A percentile compares a stretch with the other conserved stretches of the same genome.
These are phyloP conservation scores for Malassezia yamatoensis DNA, from an alignment of 1,284 basidiomycete genomes.

Conservation along the genomic window DNA sequence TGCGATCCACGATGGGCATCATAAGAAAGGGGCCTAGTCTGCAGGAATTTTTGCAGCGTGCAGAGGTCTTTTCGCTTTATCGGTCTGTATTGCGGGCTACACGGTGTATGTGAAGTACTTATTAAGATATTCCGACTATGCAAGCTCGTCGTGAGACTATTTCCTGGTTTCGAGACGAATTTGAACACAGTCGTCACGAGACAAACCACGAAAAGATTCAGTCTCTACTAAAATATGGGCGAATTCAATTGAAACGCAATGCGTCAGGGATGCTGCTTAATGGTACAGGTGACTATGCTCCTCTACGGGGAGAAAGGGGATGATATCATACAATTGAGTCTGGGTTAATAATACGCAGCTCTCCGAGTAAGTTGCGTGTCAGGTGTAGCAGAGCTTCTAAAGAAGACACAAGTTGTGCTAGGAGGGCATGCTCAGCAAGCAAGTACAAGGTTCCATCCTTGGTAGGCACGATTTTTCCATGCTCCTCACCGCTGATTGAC, in stretches of 20 bases:
- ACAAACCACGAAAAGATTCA: conserved; percentile 5
- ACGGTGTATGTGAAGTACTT: conserved; percentile 1
- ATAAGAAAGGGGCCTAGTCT: background rate
- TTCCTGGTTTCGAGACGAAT: conserved; percentile 13
- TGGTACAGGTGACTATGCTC: background rate
- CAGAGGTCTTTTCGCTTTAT: conserved; percentile 8
- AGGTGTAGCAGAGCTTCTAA: conserved; percentile 28
- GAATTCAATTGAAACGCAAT: conserved; percentile 4
- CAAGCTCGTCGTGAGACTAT: conserved; percentile 13
- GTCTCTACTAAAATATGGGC: conserved; percentile 7
- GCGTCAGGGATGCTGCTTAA: background rate
- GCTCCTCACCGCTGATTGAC: background rate
- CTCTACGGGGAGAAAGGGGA: conserved; percentile 1
- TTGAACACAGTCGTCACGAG: conserved; percentile 8
- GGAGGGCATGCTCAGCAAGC: conserved; percentile 37
- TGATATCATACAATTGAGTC: background rate
- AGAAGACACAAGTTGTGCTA: conserved; percentile 26
- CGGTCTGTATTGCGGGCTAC: conserved; percentile 7
- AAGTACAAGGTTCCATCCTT: conserved; percentile 28
- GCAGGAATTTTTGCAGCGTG: conserved; percentile 9
- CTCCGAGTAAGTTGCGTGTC: conserved; percentile 34
- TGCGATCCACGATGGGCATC: background rate
- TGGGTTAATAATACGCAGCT: conserved; percentile 24
- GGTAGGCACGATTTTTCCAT: background rate
- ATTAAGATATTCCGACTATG: conserved; percentile 1